Conservation (phyloP, 2,329 filamentous ascomycete species). For the Pseudocercospora pini-densiflorae region DNA sequence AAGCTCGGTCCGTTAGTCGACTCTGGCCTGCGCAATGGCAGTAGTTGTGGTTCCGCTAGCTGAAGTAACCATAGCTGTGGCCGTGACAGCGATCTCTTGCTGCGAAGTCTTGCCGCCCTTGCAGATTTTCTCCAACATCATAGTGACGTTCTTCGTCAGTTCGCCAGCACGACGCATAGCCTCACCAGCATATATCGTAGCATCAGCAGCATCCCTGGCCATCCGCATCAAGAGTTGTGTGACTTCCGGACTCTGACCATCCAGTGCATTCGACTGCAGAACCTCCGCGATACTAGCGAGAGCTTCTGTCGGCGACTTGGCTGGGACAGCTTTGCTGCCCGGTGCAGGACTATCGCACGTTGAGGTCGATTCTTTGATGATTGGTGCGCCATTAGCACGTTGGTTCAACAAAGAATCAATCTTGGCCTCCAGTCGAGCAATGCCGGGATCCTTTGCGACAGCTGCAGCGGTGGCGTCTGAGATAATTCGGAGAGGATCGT, state of each 20-base stretch:
- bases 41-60: not conserved
- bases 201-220: constrained; percentile 20
- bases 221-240: constrained; percentile 17
- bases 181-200: constrained; percentile 13
- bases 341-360: not conserved
- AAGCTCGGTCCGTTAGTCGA: not conserved
- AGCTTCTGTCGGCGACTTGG: constrained; percentile 7
- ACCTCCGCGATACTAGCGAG: constrained; percentile 20
- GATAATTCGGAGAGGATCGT: constrained; percentile 9
- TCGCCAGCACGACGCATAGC: constrained; percentile 13
- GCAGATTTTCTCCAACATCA: constrained; percentile 6
- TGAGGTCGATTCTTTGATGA: constrained; percentile 2
- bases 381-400: not conserved
- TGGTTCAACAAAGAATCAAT: constrained; percentile 17
- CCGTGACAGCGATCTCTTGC: not conserved
- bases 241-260: constrained; percentile 19
- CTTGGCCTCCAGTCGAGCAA: constrained; percentile 24
- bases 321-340: not conserved
- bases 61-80: not conserved
- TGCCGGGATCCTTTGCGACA: constrained; percentile 17
- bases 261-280: constrained; percentile 13
- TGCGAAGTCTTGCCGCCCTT: not conserved
- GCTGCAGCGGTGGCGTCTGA: constrained; percentile 14
- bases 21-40: not conserved
- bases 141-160: constrained; percentile 13